Evolutionary conservation across 768 basidiomycete species (phyloP).

Genomic region (Boletus rubroflammeus): DNA sequence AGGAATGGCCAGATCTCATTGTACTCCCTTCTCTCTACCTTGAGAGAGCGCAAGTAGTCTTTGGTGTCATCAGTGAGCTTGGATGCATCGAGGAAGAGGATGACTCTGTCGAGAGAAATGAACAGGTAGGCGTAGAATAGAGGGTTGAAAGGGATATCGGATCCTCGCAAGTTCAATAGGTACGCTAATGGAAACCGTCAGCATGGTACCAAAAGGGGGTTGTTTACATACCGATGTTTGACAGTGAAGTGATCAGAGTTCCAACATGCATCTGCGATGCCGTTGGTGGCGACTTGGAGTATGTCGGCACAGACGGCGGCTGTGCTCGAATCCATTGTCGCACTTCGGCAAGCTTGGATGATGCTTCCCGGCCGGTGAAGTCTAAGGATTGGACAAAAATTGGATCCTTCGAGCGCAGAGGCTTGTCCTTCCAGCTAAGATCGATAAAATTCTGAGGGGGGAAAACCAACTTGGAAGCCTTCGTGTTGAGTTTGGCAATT

Average conservation of each 20-base stretch:
- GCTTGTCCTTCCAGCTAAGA: conserved; percentile 76
- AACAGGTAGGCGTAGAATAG: conserved; percentile 88
- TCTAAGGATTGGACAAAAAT: conserved; percentile 68
- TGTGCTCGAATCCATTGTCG: conserved; percentile 66
- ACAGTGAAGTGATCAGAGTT: conserved; percentile 64
- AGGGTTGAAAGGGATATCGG: conserved; percentile 89
- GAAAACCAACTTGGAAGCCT: conserved; percentile 67
- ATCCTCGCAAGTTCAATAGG: conserved; percentile 82
- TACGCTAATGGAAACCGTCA: conserved; percentile 53
- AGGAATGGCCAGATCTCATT: conserved; percentile 79
- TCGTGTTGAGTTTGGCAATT: conserved; percentile 49
- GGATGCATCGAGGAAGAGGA: conserved; percentile 72
- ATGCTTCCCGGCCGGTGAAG: conserved; percentile 64
- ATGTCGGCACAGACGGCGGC: conserved; percentile 56
- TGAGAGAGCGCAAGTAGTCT: conserved; percentile 54
- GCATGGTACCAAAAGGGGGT: not conserved
- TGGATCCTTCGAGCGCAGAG: conserved; percentile 58
- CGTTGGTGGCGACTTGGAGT: conserved; percentile 58
- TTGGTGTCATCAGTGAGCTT: conserved; percentile 61
- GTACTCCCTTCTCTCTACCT: conserved; percentile 62
- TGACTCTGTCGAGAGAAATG: conserved; percentile 54
- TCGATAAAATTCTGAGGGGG: conserved; percentile 85
- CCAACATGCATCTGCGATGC: conserved; percentile 61
- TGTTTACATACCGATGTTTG: conserved; percentile 58
- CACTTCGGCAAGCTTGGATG: conserved; percentile 65